Base-by-base conservation (phyloP, 2,329 filamentous ascomycete genomes). In the Ophiostoma australiae region DNA sequence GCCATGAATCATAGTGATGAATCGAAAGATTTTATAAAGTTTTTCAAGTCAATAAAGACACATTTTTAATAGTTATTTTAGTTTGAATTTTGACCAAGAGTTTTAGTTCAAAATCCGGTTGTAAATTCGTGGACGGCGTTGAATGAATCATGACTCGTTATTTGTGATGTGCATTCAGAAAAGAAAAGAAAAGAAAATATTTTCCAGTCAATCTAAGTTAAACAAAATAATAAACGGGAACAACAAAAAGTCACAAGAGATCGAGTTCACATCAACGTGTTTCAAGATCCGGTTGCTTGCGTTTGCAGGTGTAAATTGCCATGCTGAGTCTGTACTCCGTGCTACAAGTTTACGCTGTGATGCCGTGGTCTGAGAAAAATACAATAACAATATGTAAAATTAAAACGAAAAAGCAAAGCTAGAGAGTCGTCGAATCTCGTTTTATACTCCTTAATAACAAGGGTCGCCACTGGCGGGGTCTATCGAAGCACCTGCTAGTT, bases 271-370 rank as follows among this genome's bases (percentile, higher is more conserved):
- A 27, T 23, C n/a, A 27, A 27, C n/a, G 52, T 58, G 52, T 58
- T 58, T 58, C 52, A 58, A 58, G 52, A 58, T 58, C n/a, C 52
- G 52, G 52, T 11, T 58, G 23, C n/a, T 27, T 58, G 52, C 52
- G 52, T 58, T 58, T 8, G 52, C 52, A 58, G 44, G 10, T 27
- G 48, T 17, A 6, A 44, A 39, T 39, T 39, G 41, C 20, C 5
- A 20, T 44, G 5, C 41, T 6, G 41, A 44, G 41, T 20, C 37
- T 20, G 41, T 44, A 55, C 20, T 48, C 20, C n/a, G n/a, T 55
- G 44, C 15, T 11, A 48, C 44, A 31, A 31, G 37, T 39, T 11
- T 10, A 39, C 27, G 27, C 27, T 31, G 27, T 31, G 15, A 55
- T 55, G 48, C 48, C 23, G 48, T 55, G 48, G n/a, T 55, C n/a